Conservation (phyloP, 2,329 filamentous ascomycete species). For the Monosporascus sp. region DNA sequence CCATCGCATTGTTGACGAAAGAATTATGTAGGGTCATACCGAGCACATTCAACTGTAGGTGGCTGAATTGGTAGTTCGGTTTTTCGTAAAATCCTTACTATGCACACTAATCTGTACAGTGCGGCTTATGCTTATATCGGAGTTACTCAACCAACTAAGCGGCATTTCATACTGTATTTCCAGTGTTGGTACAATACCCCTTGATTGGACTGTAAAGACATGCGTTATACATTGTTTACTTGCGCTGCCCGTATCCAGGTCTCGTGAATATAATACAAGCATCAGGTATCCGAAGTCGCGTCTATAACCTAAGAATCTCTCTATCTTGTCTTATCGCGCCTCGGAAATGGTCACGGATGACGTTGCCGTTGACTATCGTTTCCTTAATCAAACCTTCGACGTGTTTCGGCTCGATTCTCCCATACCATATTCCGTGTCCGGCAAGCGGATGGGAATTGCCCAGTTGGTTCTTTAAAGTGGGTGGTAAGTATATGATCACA, state of each 20-base stretch:
- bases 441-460: constrained; percentile 52
- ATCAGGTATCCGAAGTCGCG: background rate
- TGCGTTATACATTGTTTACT: background rate
- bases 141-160: no score
- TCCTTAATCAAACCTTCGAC: constrained; percentile 71
- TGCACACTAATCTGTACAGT: background rate
- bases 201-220: no score
- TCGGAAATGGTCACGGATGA: constrained; percentile 67
- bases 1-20: background rate
- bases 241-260: background rate
- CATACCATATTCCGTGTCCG: constrained; percentile 78
- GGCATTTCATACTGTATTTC: background rate
- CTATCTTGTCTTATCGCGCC: constrained; percentile 58
- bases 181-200: no score
- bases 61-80: no score
- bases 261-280: background rate
- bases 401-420: constrained; percentile 67
- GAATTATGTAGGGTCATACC: background rate
- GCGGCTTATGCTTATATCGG: background rate
- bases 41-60: no score
- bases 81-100: no score
- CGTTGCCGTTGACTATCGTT: constrained; percentile 61
- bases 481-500: constrained; percentile 74
- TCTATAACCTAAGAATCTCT: constrained; percentile 45
- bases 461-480: constrained; percentile 33